A percentile compares a stretch with the other conserved stretches of the same genome.
These are phyloP conservation scores for Dalbergia oliveri DNA, from an alignment of 306 rosid species.

Conservation along the genomic window DNA sequence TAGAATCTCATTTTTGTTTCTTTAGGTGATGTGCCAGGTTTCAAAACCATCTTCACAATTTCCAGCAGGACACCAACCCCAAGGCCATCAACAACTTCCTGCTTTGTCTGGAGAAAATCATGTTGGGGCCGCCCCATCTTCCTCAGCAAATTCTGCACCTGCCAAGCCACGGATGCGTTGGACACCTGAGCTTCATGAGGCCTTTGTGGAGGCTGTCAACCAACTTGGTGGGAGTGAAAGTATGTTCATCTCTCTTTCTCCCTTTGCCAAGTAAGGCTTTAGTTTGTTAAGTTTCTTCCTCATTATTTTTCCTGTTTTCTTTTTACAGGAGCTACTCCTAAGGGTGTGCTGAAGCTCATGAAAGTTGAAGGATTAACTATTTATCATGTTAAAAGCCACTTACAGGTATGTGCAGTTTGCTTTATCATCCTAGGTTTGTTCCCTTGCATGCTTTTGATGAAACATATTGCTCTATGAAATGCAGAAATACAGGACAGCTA, in stretches of 20 bases:
- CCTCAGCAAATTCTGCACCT: slow-evolving; percentile 69
- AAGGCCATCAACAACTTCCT: slow-evolving; percentile 66
- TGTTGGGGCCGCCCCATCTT: slow-evolving; percentile 56
- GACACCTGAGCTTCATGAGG: slow-evolving; percentile 99
- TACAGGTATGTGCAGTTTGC: slow-evolving; percentile 68
- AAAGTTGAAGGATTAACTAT: slow-evolving; percentile 95
- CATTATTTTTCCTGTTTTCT: slow-evolving; percentile 36
- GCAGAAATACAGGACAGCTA: slow-evolving; percentile 99
- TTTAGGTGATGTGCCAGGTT: slow-evolving; percentile 70
- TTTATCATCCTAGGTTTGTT: slow-evolving; percentile 41
- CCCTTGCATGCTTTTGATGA: slow-evolving; percentile 45
- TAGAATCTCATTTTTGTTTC: slow-evolving; percentile 58
- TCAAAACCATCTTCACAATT: slow-evolving; percentile 63
- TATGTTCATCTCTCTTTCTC: slow-evolving; percentile 56
- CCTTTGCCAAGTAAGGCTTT: slow-evolving; percentile 23
- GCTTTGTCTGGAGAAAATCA: slow-evolving; percentile 68
- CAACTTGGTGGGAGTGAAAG: slow-evolving; percentile 99
- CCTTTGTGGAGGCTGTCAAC: slow-evolving; percentile 97
- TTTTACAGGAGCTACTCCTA: slow-evolving; percentile 93
- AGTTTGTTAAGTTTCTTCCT: slow-evolving; percentile 48
- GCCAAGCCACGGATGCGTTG: slow-evolving; percentile 98
- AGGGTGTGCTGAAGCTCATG: slow-evolving; percentile 97
- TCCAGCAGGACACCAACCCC: slow-evolving; percentile 61
- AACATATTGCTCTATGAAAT: slow-evolving; percentile 53
- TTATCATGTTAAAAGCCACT: slow-evolving; percentile 98